phyloP scores from a whole-genome alignment of 2,329 filamentous ascomycete genomes.

The Sporothrix euskadiensis region DNA sequence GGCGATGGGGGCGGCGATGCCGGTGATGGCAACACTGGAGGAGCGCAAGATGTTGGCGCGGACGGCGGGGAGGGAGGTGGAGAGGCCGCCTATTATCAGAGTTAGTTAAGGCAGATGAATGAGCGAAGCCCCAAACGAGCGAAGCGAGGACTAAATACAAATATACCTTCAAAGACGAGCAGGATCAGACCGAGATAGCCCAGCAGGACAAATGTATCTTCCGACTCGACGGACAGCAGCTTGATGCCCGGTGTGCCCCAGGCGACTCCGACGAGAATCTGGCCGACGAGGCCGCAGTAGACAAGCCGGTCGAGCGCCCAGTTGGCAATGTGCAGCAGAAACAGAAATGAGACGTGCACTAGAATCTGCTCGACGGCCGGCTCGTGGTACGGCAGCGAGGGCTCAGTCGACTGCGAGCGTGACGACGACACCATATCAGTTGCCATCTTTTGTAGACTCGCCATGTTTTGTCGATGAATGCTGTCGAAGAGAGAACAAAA shows the following conservation, averaged over 20 bases:
- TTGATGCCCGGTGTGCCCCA: constrained; percentile 67
- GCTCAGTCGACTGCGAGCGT: neutral
- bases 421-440: neutral
- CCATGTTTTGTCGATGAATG: neutral
- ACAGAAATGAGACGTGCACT: constrained; percentile 60
- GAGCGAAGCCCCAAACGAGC: neutral
- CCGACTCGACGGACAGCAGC: constrained; percentile 54
- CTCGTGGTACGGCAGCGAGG: constrained; percentile 55
- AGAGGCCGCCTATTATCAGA: constrained; percentile 54
- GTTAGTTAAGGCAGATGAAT: neutral
- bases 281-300: constrained; percentile 71
- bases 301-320: constrained; percentile 58
- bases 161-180: constrained; percentile 66
- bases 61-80: constrained; percentile 55
- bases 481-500: neutral
- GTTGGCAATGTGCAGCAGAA: constrained; percentile 62
- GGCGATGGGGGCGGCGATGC: constrained; percentile 63
- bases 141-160: neutral
- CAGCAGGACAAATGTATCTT: constrained; percentile 61
- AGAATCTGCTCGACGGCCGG: constrained; percentile 61
- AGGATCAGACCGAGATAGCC: constrained; percentile 74
- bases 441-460: neutral
- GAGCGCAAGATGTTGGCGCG: constrained; percentile 63
- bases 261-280: constrained; percentile 68
- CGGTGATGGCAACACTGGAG: constrained; percentile 62